Evolutionary conservation across 2,329 filamentous ascomycete genomes (phyloP).

Genomic region (Dactylella cylindrospora): DNA sequence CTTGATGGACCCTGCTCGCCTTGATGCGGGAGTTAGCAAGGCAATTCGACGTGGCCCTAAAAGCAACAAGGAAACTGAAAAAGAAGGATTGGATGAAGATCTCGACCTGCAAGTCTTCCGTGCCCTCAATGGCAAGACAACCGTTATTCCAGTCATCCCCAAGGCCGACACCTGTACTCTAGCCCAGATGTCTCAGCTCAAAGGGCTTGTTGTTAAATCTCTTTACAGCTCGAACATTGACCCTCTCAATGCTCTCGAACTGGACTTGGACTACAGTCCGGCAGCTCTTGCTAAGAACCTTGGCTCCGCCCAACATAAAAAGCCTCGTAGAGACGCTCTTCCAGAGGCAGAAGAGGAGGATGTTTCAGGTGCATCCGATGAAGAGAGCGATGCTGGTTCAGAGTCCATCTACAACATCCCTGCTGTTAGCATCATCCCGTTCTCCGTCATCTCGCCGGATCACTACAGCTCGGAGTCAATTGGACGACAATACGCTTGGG

Average conservation of each 20-base stretch:
- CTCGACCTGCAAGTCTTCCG: constrained; percentile 87
- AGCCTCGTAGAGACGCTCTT: constrained; percentile 36
- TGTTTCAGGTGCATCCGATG: constrained; percentile 28
- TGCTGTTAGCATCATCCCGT: constrained; percentile 69
- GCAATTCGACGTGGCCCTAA: constrained; percentile 60
- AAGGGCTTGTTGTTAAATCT: constrained; percentile 85
- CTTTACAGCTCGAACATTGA: constrained; percentile 84
- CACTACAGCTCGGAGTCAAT: constrained; percentile 73
- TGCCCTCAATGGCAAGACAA: constrained; percentile 87
- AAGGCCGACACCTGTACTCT: constrained; percentile 97
- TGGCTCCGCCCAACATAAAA: constrained; percentile 49
- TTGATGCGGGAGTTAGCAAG: constrained; percentile 72
- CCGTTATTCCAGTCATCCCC: constrained; percentile 89
- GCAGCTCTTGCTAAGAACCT: constrained; percentile 58
- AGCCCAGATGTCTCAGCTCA: constrained; percentile 87
- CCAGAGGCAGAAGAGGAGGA: constrained; percentile 53
- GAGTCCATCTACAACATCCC: constrained; percentile 48
- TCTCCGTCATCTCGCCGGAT: constrained; percentile 93
- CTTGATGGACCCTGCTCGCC: constrained; percentile 79
- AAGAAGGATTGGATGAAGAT: constrained; percentile 75
- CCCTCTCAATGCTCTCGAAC: constrained; percentile 78
- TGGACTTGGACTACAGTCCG: constrained; percentile 68
- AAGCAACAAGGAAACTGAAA: constrained; percentile 50
- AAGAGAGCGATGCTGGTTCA: constrained; percentile 48
- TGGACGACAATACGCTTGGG: constrained; percentile 92